A percentile compares a stretch with the other conserved stretches of the same genome.
These are phyloP conservation scores for Vitis hybrid DNA, from an alignment of 177 flowering plant genomes.

Conservation along the genomic window DNA sequence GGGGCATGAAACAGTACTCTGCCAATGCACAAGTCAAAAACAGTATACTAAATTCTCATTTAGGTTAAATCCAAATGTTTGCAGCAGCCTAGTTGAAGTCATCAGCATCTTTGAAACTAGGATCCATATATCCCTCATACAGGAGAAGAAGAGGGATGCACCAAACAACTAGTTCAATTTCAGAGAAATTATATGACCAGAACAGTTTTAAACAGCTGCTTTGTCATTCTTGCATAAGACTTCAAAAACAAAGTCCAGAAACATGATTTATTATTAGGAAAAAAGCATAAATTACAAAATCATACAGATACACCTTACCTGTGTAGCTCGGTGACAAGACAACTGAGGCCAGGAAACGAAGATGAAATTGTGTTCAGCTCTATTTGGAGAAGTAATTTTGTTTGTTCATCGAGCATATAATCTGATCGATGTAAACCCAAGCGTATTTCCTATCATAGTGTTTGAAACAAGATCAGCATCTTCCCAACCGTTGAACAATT, in stretches of 20 bases:
- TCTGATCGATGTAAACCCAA: conserved; percentile 97
- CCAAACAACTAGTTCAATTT: background rate
- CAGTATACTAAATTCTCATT: no score
- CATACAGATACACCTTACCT: conserved; percentile 41
- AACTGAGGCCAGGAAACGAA: conserved; percentile 86
- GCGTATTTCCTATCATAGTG: conserved; percentile 69
- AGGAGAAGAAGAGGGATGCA: no score
- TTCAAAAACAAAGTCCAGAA: background rate
- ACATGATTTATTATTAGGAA: background rate
- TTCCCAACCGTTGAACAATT: conserved; percentile 5
- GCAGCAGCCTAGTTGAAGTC: no score
- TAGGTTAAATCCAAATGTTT: no score
- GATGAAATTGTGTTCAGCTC: conserved; percentile 96
- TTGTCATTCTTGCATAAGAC: background rate
- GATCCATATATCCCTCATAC: no score
- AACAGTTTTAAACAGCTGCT: background rate
- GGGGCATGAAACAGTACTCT: no score
- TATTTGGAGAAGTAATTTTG: conserved; percentile 85
- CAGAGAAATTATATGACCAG: background rate
- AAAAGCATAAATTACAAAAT: background rate
- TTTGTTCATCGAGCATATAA: conserved; percentile 96
- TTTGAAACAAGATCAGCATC: conserved; percentile 22
- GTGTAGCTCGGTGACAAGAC: conserved; percentile 87
- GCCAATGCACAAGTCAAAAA: no score
- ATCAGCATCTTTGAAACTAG: no score